These are phyloP conservation scores for Solanum clarkiae DNA, from an alignment of 257 asterid genomes.

Conservation along the genomic window DNA sequence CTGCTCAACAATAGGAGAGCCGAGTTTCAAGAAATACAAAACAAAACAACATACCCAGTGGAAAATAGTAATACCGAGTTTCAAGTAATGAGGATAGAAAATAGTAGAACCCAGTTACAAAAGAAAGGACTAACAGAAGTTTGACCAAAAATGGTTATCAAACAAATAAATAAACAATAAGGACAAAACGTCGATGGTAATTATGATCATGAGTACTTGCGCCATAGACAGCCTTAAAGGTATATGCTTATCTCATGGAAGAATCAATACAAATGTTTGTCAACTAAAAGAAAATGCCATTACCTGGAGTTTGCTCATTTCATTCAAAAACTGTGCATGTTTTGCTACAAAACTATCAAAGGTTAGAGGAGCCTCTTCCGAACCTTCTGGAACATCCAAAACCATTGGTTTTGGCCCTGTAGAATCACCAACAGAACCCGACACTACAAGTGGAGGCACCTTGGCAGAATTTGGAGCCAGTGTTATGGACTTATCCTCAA, in stretches of 20 bases:
- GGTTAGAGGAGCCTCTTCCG: slow-evolving; percentile 75
- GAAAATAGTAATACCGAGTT: background rate
- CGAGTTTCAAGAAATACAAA: background rate
- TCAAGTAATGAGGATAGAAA: background rate
- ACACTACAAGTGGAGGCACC: slow-evolving; percentile 55
- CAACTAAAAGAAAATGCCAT: background rate
- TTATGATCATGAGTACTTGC: background rate
- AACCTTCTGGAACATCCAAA: slow-evolving; percentile 59
- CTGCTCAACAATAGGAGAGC: background rate
- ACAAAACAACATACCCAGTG: too few species aligned
- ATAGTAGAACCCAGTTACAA: background rate
- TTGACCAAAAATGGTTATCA: background rate
- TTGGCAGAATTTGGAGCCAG: slow-evolving; percentile 96
- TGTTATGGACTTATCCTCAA: slow-evolving; percentile 88
- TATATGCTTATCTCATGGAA: background rate
- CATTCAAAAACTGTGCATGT: slow-evolving; percentile 74
- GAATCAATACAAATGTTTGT: background rate
- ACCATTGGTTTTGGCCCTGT: slow-evolving; percentile 72
- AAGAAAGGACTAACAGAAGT: background rate
- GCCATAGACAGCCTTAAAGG: background rate
- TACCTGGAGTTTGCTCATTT: slow-evolving; percentile 94
- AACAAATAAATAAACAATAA: background rate
- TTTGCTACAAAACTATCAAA: slow-evolving; percentile 67
- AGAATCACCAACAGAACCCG: slow-evolving; percentile 42
- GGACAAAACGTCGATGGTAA: background rate